These are phyloP conservation scores for Exutisphaerella laricina DNA, from an alignment of 2,329 filamentous ascomycete genomes.

Conservation along the genomic window DNA sequence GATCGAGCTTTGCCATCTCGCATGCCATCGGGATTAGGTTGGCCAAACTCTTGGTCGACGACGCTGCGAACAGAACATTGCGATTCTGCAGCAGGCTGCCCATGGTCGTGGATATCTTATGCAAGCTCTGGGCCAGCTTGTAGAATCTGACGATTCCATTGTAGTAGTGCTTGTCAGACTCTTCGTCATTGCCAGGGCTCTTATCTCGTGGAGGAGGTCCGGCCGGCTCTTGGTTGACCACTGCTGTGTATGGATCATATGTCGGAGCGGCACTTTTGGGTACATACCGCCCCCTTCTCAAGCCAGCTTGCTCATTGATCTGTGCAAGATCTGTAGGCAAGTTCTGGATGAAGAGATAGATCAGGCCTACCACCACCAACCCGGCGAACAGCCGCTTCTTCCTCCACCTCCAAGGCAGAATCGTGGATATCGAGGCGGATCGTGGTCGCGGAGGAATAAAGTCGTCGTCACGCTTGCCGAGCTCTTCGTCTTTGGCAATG, in stretches of 20 bases:
- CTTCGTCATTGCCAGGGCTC: constrained; percentile 16
- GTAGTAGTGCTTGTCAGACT: constrained; percentile 46
- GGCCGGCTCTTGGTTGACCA: constrained; percentile 19
- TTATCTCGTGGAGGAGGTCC: constrained; percentile 21
- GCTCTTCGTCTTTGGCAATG: constrained; percentile 52
- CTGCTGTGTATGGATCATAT: constrained; percentile 10
- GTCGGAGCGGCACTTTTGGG: background rate
- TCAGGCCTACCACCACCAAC: constrained; percentile 41
- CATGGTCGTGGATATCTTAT: constrained; percentile 51
- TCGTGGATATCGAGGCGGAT: constrained; percentile 13
- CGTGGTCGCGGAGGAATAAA: constrained; percentile 38
- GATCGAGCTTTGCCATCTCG: constrained; percentile 66
- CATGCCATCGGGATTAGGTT: constrained; percentile 76
- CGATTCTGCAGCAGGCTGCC: constrained; percentile 52
- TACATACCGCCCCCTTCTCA: background rate
- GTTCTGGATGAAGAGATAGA: constrained; percentile 62
- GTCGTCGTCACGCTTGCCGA: constrained; percentile 62
- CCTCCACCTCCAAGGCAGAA: constrained; percentile 36
- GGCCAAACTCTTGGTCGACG: constrained; percentile 66
- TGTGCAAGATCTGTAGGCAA: constrained; percentile 49
- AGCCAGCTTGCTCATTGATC: constrained; percentile 14
- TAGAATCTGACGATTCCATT: constrained; percentile 66
- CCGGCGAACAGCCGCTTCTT: constrained; percentile 45
- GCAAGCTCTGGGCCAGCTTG: constrained; percentile 58
- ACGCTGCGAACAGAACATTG: constrained; percentile 74